phyloP scores from a whole-genome alignment of 352 stramenopile species.

The Phytophthora ohioensis region DNA sequence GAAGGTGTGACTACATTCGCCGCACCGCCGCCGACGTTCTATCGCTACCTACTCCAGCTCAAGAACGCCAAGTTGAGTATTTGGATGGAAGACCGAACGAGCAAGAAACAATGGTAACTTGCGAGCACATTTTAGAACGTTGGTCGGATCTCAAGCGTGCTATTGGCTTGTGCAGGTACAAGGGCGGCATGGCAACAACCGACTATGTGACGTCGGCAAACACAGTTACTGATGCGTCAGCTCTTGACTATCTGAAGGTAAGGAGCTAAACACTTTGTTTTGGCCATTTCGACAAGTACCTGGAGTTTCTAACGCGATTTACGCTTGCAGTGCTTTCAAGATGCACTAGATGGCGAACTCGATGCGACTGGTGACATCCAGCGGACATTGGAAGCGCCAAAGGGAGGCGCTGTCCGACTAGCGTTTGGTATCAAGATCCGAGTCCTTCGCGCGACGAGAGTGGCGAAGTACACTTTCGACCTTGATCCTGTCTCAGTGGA shows the following conservation, averaged over 20 bases:
- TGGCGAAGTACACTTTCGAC: constrained; percentile 26
- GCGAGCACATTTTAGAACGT: too few relatives aligned
- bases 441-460: constrained; percentile 5
- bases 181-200: constrained; percentile 14
- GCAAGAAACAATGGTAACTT: constrained; percentile 33
- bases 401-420: constrained; percentile 2
- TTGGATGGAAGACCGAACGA: constrained; percentile 25
- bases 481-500: constrained; percentile 26
- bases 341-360: constrained; percentile 16
- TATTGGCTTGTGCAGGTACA: constrained; percentile 17
- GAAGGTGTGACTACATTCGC: constrained; percentile 22
- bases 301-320: too few relatives aligned
- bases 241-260: constrained; percentile 24
- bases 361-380: constrained; percentile 6
- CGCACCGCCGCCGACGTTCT: not conserved
- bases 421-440: constrained; percentile 14
- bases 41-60: constrained; percentile 24
- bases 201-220: constrained; percentile 27
- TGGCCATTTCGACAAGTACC: too few relatives aligned
- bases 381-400: constrained; percentile 5
- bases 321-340: constrained; percentile 26
- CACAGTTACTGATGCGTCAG: constrained; percentile 11
- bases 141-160: too few relatives aligned
- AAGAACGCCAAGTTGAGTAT: constrained; percentile 31
- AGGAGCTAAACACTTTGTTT: not conserved